A percentile compares a stretch with the other conserved stretches of the same genome.
These are phyloP conservation scores for Phoma herbarum DNA, from an alignment of 2,329 filamentous ascomycete genomes.

Conservation along the genomic window DNA sequence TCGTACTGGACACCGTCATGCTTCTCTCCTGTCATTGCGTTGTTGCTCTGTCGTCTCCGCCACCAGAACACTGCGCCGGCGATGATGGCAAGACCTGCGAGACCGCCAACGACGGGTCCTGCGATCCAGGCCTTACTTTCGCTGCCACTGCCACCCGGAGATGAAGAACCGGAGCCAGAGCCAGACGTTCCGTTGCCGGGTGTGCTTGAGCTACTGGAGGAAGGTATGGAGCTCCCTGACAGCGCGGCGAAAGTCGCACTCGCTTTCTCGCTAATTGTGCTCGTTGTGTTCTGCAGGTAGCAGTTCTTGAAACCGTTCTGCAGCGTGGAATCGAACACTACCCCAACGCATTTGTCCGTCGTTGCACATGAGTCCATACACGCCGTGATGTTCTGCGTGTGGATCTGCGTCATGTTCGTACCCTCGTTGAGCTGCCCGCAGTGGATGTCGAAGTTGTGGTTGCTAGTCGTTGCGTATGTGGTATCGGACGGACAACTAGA, in stretches of 20 bases:
- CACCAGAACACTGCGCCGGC: slow-evolving; percentile 30
- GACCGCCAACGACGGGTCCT: slow-evolving; percentile 37
- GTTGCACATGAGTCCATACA: slow-evolving; percentile 45
- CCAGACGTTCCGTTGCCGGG: not conserved
- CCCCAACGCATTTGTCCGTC: slow-evolving; percentile 36
- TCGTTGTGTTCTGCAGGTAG: slow-evolving; percentile 45
- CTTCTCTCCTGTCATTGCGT: slow-evolving; percentile 17
- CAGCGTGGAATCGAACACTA: slow-evolving; percentile 40
- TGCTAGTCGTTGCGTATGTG: slow-evolving; percentile 26
- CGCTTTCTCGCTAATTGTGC: slow-evolving; percentile 28
- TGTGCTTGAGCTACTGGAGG: slow-evolving; percentile 8
- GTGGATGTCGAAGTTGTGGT: slow-evolving; percentile 39
- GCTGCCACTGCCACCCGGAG: too few relatives aligned
- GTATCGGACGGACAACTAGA: slow-evolving; percentile 28
- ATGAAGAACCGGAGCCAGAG: slow-evolving; percentile 7
- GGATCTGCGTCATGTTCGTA: slow-evolving; percentile 41
- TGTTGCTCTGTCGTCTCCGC: slow-evolving; percentile 11
- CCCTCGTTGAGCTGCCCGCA: slow-evolving; percentile 43
- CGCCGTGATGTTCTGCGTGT: slow-evolving; percentile 38
- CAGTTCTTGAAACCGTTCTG: slow-evolving; percentile 42
- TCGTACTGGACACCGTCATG: slow-evolving; percentile 10
- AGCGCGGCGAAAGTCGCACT: slow-evolving; percentile 36
- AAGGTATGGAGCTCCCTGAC: slow-evolving; percentile 10
- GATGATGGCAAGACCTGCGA: slow-evolving; percentile 29
- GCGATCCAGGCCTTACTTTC: slow-evolving; percentile 41